Evolutionary conservation across 345 rosid species (phyloP).

Genomic region (Brassica rapa): DNA sequence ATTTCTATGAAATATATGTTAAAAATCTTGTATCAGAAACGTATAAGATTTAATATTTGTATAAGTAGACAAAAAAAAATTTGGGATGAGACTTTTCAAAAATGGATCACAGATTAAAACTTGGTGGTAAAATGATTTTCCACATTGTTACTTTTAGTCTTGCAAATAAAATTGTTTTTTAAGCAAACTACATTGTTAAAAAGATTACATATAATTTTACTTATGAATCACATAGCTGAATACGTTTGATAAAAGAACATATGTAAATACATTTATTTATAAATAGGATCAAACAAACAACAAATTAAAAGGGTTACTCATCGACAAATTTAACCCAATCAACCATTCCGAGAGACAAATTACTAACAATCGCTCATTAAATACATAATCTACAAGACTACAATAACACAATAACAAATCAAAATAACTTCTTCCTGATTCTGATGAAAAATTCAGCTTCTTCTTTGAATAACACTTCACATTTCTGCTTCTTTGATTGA

Average conservation of each 20-base stretch:
- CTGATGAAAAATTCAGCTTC: conserved; percentile 38
- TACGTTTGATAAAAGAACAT: background rate
- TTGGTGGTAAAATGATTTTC: background rate
- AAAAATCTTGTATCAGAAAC: background rate
- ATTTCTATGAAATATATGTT: background rate
- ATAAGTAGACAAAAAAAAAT: background rate
- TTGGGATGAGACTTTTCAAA: background rate
- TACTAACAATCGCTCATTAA: background rate
- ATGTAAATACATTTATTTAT: background rate
- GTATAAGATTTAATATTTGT: background rate
- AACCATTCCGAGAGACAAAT: conserved; percentile 16
- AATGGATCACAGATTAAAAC: background rate
- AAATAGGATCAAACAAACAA: conserved; percentile 3
- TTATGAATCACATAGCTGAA: background rate
- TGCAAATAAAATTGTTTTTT: background rate
- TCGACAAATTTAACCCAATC: conserved; percentile 34
- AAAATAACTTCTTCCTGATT: conserved; percentile 28
- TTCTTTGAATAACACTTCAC: conserved; percentile 22
- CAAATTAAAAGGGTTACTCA: conserved; percentile 32
- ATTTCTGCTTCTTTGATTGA: conserved; percentile 48
- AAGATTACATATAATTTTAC: background rate
- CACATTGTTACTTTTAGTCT: background rate
- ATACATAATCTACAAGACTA: background rate
- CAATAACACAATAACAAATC: background rate
- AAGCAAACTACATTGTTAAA: background rate